Conservation (phyloP, 495 filamentous ascomycete genomes). For the Neurospora hispaniola region DNA sequence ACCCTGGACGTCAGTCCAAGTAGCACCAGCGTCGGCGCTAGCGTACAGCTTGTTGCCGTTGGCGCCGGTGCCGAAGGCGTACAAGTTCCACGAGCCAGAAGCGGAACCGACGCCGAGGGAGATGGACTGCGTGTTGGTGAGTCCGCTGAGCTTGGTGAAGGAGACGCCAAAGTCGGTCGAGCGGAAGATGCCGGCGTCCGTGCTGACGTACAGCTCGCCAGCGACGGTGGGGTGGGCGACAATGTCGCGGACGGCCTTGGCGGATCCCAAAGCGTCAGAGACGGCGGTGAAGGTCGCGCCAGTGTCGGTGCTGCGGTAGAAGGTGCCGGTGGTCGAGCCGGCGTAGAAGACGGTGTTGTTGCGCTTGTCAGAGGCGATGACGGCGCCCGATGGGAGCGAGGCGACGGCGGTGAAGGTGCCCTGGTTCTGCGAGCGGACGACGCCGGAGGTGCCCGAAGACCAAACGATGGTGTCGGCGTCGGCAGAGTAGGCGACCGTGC, state of each 20-base stretch:
- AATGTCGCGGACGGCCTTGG: slow-evolving; percentile 35
- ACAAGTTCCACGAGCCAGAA: slow-evolving; percentile 31
- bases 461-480: slow-evolving; percentile 43
- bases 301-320: slow-evolving; percentile 38
- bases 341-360: slow-evolving; percentile 44
- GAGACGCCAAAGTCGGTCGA: slow-evolving; percentile 37
- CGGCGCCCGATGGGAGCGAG: slow-evolving; percentile 32
- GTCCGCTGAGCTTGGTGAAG: slow-evolving; percentile 29
- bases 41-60: slow-evolving; percentile 38
- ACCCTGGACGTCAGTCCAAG: slow-evolving; percentile 45
- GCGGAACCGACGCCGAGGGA: slow-evolving; percentile 31
- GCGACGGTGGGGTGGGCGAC: slow-evolving; percentile 36
- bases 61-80: slow-evolving; percentile 38
- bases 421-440: slow-evolving; percentile 31
- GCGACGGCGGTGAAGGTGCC: slow-evolving; percentile 34
- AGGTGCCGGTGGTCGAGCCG: slow-evolving; percentile 25
- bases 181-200: slow-evolving; percentile 42
- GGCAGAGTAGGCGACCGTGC: slow-evolving; percentile 42
- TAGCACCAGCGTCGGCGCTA: slow-evolving; percentile 34
- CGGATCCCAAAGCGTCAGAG: slow-evolving; percentile 23
- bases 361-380: slow-evolving; percentile 42
- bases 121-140: slow-evolving; percentile 35
- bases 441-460: slow-evolving; percentile 30
- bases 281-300: slow-evolving; percentile 33
- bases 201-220: slow-evolving; percentile 44